Evolutionary conservation across 257 asterid species (phyloP), one percentile per base, ranked within the genome.

Genomic region (Nicotiana tabacum): DNA sequence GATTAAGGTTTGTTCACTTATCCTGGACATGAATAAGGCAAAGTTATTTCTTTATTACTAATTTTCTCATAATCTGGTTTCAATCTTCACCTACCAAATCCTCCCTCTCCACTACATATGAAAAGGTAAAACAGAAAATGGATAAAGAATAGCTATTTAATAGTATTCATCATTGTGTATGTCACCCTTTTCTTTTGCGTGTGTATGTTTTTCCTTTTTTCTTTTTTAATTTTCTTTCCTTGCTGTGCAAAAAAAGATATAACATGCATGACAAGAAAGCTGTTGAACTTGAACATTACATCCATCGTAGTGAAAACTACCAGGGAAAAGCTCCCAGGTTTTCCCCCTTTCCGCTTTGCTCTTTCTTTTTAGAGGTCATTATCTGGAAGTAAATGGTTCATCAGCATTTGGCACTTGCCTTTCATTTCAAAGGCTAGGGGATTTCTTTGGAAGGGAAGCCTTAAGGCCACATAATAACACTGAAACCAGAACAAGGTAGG

Each of bases 1-100:
- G 85, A 90, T 95, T 83, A 91, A 95, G 98, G 99, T 95, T 85
- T 15, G 76, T 70, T 8, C 43, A 27, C 80, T 51, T 74, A 65
- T 18, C 48, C n/a, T 24, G 80, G 43, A 51, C 46, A 76, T 27
- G 24, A 15, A 48, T 13, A 27, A 74, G 24, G 0, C 0, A 29
- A 29, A 29, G 10, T n/a, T 18, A 61, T 61, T 61, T 61, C 16
- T 61, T 30, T 61, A 61, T 30, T 61, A 9, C 15, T 21, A 21
- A 1, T 61, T 61, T 61, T 33, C 67, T 24, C 16, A 61, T 9
- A 9, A 43, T 61, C 66, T 61, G 32, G 66, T 8, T 61, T 21
- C 66, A 61, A 11, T 43, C 32, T n/a, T 57, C 8, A 61, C 33
- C 33, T 61, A 24, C 33, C 16, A 3, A 24, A 9, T 61, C 16